A percentile compares a stretch with the other conserved stretches of the same genome.
Conservation (phyloP, 2,329 filamentous ascomycete genomes). For the Hansfordia pulvinata region DNA sequence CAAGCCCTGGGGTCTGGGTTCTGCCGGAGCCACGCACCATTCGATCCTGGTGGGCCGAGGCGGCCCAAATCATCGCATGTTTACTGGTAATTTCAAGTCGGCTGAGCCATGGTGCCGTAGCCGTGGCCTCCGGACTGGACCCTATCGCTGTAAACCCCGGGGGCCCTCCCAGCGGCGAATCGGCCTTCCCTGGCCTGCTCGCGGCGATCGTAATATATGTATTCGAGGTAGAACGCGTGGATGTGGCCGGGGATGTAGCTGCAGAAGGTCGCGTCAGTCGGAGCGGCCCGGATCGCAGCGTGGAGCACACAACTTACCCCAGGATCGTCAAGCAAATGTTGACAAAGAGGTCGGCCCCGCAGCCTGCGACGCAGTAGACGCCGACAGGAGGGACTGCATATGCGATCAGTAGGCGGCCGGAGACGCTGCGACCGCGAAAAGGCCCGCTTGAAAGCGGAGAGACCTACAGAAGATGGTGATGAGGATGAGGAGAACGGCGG, state of each 20-base stretch:
- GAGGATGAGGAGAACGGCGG: conserved; percentile 33
- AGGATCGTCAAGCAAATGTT: conserved; percentile 55
- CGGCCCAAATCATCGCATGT: no score
- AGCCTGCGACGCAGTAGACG: conserved; percentile 51
- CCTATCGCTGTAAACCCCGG: conserved; percentile 58
- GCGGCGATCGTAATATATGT: conserved; percentile 66
- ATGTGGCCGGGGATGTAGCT: conserved; percentile 68
- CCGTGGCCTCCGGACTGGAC: conserved; percentile 61
- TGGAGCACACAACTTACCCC: conserved; percentile 27
- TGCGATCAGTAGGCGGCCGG: neutral
- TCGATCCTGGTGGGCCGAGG: no score
- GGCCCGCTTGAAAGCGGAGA: conserved; percentile 2
- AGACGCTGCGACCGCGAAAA: conserved; percentile 7
- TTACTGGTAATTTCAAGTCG: no score
- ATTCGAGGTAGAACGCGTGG: conserved; percentile 71
- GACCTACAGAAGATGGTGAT: conserved; percentile 38
- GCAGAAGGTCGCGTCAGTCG: conserved; percentile 4
- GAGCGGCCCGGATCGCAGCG: neutral
- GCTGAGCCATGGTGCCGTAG: conserved; percentile 43
- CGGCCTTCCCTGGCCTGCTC: conserved; percentile 48
- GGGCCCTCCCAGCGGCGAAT: conserved; percentile 38
- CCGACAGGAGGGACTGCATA: conserved; percentile 51
- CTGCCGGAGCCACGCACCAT: no score
- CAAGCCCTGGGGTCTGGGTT: no score
- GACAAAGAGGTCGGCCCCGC: conserved; percentile 49